Conservation (phyloP, 495 filamentous ascomycete species). For the Cryomyces minteri region DNA sequence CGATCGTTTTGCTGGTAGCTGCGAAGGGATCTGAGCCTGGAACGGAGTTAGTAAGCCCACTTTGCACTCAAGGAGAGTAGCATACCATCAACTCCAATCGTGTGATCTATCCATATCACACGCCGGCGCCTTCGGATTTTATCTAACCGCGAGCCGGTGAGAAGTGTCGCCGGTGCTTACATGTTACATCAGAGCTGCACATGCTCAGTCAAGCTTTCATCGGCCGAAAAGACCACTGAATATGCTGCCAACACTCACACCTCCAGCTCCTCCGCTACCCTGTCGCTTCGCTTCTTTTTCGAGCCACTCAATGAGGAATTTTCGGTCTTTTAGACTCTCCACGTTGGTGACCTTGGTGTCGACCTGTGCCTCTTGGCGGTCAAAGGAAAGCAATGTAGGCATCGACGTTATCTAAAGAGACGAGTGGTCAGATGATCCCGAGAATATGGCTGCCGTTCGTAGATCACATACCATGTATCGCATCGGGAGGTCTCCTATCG, state of each 20-base stretch:
- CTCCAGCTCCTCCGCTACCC: constrained; percentile 26
- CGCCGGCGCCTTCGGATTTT: no score
- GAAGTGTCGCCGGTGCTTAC: no score
- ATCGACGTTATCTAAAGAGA: constrained; percentile 31
- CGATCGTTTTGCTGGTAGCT: no score
- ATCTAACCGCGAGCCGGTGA: no score
- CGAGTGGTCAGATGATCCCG: neutral
- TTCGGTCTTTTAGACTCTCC: constrained; percentile 32
- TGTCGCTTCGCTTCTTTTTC: constrained; percentile 34
- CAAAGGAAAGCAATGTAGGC: constrained; percentile 51
- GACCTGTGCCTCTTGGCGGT: constrained; percentile 36
- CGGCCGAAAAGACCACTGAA: constrained; percentile 14
- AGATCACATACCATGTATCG: constrained; percentile 27
- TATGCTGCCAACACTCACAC: constrained; percentile 2
- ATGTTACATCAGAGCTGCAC: no score
- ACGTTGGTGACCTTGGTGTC: constrained; percentile 33
- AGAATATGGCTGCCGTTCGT: neutral
- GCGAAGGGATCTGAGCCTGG: no score
- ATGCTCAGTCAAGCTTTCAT: neutral
- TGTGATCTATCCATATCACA: no score
- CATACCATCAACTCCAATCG: no score
- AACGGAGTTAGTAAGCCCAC: no score
- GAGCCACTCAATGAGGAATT: constrained; percentile 42
- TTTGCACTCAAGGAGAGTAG: no score
- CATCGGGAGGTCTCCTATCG: constrained; percentile 32